Evolutionary conservation across 2,329 filamentous ascomycete genomes (phyloP), one percentile per base, ranked within the genome.

Genomic region (Graphiopsis chlorocephala): DNA sequence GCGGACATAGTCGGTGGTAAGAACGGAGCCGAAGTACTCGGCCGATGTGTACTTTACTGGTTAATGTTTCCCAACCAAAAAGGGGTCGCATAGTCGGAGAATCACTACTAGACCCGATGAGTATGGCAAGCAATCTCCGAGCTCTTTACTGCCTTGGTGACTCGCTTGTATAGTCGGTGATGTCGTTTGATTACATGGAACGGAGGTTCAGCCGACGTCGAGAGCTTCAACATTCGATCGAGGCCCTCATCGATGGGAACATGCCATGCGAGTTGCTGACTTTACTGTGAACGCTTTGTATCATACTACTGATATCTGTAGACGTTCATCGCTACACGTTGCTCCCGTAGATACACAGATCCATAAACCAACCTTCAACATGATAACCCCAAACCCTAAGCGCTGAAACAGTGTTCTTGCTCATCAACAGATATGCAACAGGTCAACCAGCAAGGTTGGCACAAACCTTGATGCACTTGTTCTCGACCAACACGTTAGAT

Each of bases 1-100:
- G 50, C 50, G 50, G 50, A 53, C 50, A 53, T 53, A 31, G 15
- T 53, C 50, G 50, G 50, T 53, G 8, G 28, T 53, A 53, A 53
- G 15, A 5, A 20, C 50, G 50, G 50, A 11, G 15, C 50, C 50
- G 50, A 53, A 53, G 2, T 11, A 29, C 29, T 53, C 26, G 25
- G 50, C 50, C 50, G 50, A 20, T 45, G n/a, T 20, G n/a, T 45
- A 42, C 10, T 45, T n/a, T 45, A n/a, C n/a, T 45, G n/a, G 3
- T 12, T 1, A 7, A 20, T 23, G n/a, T 12, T 45, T 20, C n/a
- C 8, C 38, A 45, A n/a, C n/a, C n/a, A 45, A 20, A 10, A 31
- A 31, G n/a, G 12, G 23, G n/a, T 23, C 38, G n/a, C 12, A 20
- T 8, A 45, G 7, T 45, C n/a, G n/a, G 38, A 1, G 0, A 20